Conservation (phyloP, 306 rosid species). For the Crotalaria pallida region DNA sequence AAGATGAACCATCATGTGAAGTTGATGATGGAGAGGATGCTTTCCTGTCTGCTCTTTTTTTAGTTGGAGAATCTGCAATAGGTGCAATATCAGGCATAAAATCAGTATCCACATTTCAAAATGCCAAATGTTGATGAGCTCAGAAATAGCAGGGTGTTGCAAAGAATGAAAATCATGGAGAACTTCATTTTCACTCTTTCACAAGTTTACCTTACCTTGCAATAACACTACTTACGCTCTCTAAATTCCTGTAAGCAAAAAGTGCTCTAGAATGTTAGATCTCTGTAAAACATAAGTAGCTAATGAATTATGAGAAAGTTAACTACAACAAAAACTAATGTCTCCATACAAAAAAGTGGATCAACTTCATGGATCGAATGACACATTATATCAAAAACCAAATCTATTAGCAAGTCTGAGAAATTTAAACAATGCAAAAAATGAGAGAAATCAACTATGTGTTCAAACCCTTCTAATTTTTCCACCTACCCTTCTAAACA, state of each 20-base stretch:
- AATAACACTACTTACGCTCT: slow-evolving; percentile 29
- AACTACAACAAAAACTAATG: too few species aligned
- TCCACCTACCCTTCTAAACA: not conserved
- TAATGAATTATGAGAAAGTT: not conserved
- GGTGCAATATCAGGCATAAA: slow-evolving; percentile 63
- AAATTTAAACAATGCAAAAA: slow-evolving; percentile 5
- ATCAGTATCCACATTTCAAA: slow-evolving; percentile 73
- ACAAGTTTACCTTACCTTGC: not conserved
- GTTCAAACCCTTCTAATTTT: not conserved
- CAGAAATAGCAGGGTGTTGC: slow-evolving; percentile 42
- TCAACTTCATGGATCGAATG: too few species aligned
- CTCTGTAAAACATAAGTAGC: slow-evolving; percentile 8
- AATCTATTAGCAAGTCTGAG: not conserved
- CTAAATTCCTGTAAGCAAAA: slow-evolving; percentile 65
- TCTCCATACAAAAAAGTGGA: too few species aligned
- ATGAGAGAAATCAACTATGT: not conserved
- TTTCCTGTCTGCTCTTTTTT: slow-evolving; percentile 24
- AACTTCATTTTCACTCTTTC: slow-evolving; percentile 38
- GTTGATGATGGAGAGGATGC: slow-evolving; percentile 58
- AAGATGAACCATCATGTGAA: slow-evolving; percentile 45
- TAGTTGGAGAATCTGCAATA: slow-evolving; percentile 64
- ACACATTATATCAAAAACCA: too few species aligned
- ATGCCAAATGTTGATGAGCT: slow-evolving; percentile 55
- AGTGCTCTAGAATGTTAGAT: slow-evolving; percentile 20
- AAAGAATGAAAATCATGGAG: slow-evolving; percentile 39